Base-by-base conservation (phyloP, 2,329 filamentous ascomycete genomes). In the Pseudogymnoascus sp. region DNA sequence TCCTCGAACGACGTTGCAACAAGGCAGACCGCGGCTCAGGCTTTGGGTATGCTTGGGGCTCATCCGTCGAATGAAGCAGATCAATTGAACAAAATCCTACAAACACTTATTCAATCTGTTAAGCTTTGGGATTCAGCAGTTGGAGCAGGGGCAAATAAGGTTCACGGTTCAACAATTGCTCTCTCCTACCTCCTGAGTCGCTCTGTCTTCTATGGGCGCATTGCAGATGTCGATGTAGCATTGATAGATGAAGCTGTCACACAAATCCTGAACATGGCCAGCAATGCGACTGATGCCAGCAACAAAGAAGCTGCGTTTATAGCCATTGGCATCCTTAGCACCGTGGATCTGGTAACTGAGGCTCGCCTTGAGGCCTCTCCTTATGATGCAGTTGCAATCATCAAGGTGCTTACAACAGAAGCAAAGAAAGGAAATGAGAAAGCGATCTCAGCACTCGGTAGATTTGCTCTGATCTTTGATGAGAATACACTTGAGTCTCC, bases 401-500 rank as follows among this genome's bases (percentile, higher is more conserved):
- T 87, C 23, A 80, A 87, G 16, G 82, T 84, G 5, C 77, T 97
- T 0, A 79, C 84, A 5, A 78, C 81, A 0, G 84, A 88, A 64
- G 88, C 90, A 8, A 94, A 92, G 71, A 86, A 89, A 63, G 89
- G 91, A 7, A 90, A 90, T 62, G 92, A 95, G 69, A 86, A 83
- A 62, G 89, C 93, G 0, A 93, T 97, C 59, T 75, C 84, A n/a
- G 85, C 90, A 2, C 78, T 97, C 4, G 94, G 94, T 0, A 83
- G 89, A 58, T 77, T 97, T 2, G 86, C 89, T 0, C 82, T 91
- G 60, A 83, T 88, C 1, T 74, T 85, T 2, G 75, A 79, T 11
- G 77, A 82, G 35, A 74, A 78, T 41, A 67, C 70, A 0, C 66
- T 72, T 3, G 69, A 69, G 1, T 71, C 75, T 1, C 69, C 73